Conservation (phyloP, 768 basidiomycete species). For the Boletus barrowsii region DNA sequence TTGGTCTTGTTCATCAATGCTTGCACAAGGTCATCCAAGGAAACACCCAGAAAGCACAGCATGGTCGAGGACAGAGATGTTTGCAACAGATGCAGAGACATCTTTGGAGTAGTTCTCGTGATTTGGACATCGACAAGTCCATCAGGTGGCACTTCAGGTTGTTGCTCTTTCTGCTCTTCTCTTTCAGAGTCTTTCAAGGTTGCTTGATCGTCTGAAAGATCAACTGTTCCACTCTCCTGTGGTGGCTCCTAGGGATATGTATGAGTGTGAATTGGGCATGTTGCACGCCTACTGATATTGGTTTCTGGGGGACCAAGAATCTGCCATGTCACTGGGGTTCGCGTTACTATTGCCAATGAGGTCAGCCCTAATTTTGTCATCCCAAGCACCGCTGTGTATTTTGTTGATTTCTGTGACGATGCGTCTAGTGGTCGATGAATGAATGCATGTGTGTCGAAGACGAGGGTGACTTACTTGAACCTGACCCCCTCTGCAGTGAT, state of each 20-base stretch:
- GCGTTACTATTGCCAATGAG: constrained; percentile 16
- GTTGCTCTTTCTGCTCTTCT: not conserved
- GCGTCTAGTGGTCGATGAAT: constrained; percentile 37
- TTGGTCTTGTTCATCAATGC: no score
- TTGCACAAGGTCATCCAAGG: no score
- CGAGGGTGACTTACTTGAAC: constrained; percentile 60
- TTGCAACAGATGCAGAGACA: no score
- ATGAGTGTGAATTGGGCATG: not conserved
- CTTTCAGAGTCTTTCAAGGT: constrained; percentile 1
- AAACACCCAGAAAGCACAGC: no score
- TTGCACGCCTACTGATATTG: constrained; percentile 8
- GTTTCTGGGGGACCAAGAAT: not conserved
- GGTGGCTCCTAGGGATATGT: constrained; percentile 14
- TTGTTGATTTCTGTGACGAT: constrained; percentile 74
- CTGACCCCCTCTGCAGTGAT: constrained; percentile 71
- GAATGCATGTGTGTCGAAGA: not conserved
- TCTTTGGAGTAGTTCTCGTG: not conserved
- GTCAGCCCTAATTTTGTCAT: constrained; percentile 45
- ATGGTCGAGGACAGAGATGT: no score
- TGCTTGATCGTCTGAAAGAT: constrained; percentile 7
- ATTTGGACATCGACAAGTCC: constrained; percentile 5
- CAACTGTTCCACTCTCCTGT: not conserved
- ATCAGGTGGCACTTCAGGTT: not conserved
- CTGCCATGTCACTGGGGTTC: constrained; percentile 5
- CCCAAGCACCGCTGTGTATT: constrained; percentile 67